Evolutionary conservation across 352 stramenopile genomes (phyloP), one percentile per base, ranked within the genome.

Genomic region (Pythium sp.): DNA sequence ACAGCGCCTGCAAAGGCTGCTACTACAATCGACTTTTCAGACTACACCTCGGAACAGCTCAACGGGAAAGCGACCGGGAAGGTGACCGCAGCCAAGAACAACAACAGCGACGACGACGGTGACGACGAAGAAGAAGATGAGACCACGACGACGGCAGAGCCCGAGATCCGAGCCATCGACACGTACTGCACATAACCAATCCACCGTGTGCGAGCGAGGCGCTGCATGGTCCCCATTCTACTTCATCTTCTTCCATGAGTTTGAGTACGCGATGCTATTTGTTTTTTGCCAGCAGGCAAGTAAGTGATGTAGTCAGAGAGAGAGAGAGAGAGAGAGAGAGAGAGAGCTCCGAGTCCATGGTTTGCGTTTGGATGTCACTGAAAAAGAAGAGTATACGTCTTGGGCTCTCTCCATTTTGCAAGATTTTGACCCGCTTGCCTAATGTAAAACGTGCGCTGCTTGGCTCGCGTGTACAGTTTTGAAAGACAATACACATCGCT

Each of bases 41-140:
- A 20, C 3, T 70, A 64, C 57, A 69, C 55, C 5, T 41, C 38
- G 28, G 64, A 56, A 26, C 30, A 69, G 64, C 64, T 70, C 43
- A 64, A 59, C 3, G 64, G 47, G 26, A 41, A 38, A 9, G 7
- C 26, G 5, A 58, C 53, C 53, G 53, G 54, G 15, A 56, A 56
- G 53, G 28, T 60, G 7, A 47, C 56, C 36, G 28, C 41, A 2
- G 24, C 24, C 18, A 56, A 28, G 53, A 36, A 41, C 6, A 46
- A 41, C 5, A 43, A 59, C 24, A 53, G 64, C 18, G 26, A 62
- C 24, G 61, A 59, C 1, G 49, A 24, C 3, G 62, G 46, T 12
- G 26, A 34, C 8, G 65, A 54, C 5, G 54, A 43, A 5, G 51
- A 51, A 18, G 62, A 68, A 12, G n/a, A 36, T 9, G 62, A 56